Base-by-base conservation (phyloP, 441 rosid genomes). In the Metrosideros polymorpha region DNA sequence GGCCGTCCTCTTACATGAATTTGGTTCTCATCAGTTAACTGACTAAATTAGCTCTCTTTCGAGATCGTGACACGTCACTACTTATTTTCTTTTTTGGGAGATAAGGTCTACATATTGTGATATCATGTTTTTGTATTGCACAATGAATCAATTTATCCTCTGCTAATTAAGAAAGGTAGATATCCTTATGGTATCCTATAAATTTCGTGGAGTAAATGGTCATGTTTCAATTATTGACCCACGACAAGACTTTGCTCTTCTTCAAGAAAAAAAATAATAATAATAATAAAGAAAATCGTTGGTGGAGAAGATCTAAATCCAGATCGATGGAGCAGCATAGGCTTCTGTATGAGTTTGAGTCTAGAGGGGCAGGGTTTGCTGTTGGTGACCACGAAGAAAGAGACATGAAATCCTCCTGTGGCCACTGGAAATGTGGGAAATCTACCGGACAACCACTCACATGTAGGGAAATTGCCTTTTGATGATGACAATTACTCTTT, bases 391-490 rank as follows among this genome's bases (percentile, higher is more conserved):
- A 39, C 9, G 3, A 39, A 39, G 79, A 71, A 71, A 22, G 47
- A 39, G 79, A 71, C 79, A 71, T 39, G 49, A 71, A 39, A 71
- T 71, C 47, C n/a, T 39, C n/a, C 79, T 39, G 79, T 86, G 86
- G 88, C 91, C 93, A 88, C 88, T 86, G 83, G 89, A 86, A 89
- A 85, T 91, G 93, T 91, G 84, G 90, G 91, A 84, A 86, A 89
- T 90, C 95, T 85, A 91, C 92, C 92, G 88, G 88, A 89, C 94
- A 91, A 51, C 42, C 59, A 76, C 52, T 66, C 55, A 39, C 84
- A 14, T 84, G 88, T 54, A 85, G 84, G 84, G 39, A 71, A 71
- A 71, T 71, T 14, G 43, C 75, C 56, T 84, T 87, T 85, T 84
- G 71, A 56, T 85, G 89, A 83, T 89, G 86, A 27, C 83, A 85